Percentiles rank a stretch among this genome's conserved stretches.
These are phyloP conservation scores for Calocera cornea DNA, from an alignment of 768 basidiomycete species.

Conservation along the genomic window DNA sequence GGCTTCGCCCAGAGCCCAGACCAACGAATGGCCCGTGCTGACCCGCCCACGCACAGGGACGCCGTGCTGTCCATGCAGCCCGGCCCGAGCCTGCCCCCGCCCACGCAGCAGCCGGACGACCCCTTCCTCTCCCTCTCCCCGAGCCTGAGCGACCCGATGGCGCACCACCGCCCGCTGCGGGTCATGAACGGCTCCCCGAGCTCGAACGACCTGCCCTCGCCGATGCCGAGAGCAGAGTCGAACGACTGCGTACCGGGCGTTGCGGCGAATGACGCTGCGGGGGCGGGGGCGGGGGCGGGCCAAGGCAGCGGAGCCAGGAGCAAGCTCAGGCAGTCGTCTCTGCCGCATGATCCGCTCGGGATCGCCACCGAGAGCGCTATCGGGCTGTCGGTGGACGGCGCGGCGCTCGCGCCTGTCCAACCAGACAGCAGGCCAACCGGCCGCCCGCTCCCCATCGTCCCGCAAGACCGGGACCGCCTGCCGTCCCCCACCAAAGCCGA, in stretches of 20 bases:
- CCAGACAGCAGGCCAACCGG: not conserved
- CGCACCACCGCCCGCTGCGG: not conserved
- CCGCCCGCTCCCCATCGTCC: not conserved
- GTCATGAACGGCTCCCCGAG: not conserved
- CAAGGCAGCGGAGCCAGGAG: not conserved
- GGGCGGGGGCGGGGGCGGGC: not conserved
- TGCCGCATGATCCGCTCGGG: not conserved
- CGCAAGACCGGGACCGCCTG: not conserved
- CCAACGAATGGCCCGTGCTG: too few species aligned
- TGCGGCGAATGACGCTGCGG: not conserved
- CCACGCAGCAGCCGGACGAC: not conserved
- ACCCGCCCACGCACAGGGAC: not conserved
- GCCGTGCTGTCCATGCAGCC: not conserved
- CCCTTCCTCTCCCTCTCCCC: not conserved
- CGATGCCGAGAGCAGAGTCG: not conserved
- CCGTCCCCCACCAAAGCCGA: not conserved
- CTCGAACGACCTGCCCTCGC: not conserved
- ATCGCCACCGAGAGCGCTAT: not conserved
- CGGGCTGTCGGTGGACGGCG: not conserved
- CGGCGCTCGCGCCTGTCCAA: not conserved
- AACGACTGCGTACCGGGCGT: not conserved
- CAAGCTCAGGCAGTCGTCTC: not conserved
- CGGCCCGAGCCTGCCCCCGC: not conserved
- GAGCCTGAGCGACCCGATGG: not conserved
- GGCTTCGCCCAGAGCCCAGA: not conserved